Percentiles rank a stretch among this genome's conserved stretches.
phyloP scores from a whole-genome alignment of 1,284 basidiomycete genomes.

The Coniferiporia weirii region DNA sequence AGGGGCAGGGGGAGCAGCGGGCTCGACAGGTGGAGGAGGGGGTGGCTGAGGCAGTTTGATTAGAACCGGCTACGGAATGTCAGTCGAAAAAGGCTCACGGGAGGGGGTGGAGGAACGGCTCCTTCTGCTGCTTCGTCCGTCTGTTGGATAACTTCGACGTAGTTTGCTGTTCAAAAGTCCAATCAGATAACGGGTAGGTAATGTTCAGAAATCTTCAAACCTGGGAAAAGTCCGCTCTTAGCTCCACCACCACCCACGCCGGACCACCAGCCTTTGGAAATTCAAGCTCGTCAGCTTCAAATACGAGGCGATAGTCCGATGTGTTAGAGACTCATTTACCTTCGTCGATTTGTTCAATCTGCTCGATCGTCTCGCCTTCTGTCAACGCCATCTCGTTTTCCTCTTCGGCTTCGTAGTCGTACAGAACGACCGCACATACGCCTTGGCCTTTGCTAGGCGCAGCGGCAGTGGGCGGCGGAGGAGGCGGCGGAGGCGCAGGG shows the following conservation, averaged over 20 bases:
- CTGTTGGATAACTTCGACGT: constrained; percentile 66
- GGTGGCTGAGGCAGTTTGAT: constrained; percentile 21
- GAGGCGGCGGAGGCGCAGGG: constrained; percentile 34
- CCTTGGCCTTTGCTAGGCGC: constrained; percentile 40
- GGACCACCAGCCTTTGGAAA: constrained; percentile 62
- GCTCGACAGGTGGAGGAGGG: constrained; percentile 36
- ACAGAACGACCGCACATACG: constrained; percentile 60
- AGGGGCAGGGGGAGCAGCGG: constrained; percentile 33
- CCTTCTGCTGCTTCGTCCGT: constrained; percentile 32
- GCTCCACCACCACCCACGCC: constrained; percentile 62
- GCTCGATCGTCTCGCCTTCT: constrained; percentile 79
- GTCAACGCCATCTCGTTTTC: constrained; percentile 79
- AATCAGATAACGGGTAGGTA: not conserved
- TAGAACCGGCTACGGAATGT: not conserved
- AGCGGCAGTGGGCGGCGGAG: constrained; percentile 25
- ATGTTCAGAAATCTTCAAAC: constrained; percentile 33
- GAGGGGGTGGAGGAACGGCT: constrained; percentile 35
- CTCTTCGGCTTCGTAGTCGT: constrained; percentile 78
- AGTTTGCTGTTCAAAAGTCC: constrained; percentile 51
- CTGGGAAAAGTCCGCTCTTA: constrained; percentile 70
- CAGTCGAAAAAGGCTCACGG: constrained; percentile 29
- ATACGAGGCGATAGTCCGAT: not conserved
- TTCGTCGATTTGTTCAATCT: constrained; percentile 82
- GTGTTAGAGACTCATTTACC: constrained; percentile 28
- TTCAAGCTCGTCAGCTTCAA: not conserved